Conservation (phyloP, 352 stramenopile species). For the Phytophthora sp. region DNA sequence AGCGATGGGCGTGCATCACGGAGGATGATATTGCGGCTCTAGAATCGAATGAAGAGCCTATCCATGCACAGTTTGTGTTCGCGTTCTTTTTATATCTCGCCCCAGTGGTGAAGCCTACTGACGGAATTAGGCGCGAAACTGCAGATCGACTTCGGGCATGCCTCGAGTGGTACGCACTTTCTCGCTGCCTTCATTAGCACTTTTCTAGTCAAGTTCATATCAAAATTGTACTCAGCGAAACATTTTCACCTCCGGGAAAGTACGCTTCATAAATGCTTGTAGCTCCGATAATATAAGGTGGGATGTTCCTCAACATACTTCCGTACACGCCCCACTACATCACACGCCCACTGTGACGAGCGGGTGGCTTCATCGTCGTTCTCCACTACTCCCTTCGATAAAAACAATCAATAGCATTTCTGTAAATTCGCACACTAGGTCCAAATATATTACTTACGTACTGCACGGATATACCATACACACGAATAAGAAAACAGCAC, state of each 20-base stretch:
- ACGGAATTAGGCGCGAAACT: slow-evolving; percentile 5
- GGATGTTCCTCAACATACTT: slow-evolving; percentile 5
- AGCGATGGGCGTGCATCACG: background rate
- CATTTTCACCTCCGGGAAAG: slow-evolving; percentile 6
- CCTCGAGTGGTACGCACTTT: slow-evolving; percentile 15
- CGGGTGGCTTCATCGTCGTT: background rate
- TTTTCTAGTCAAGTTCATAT: slow-evolving; percentile 21
- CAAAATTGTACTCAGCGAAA: slow-evolving; percentile 21
- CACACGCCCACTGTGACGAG: slow-evolving; percentile 5
- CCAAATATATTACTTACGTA: slow-evolving; percentile 20
- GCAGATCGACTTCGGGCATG: background rate
- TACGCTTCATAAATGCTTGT: slow-evolving; percentile 8
- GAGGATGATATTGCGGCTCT: background rate
- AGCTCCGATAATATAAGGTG: slow-evolving; percentile 21
- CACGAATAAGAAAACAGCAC: slow-evolving; percentile 12
- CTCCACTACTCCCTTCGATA: slow-evolving; percentile 3
- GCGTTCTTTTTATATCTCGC: slow-evolving; percentile 18
- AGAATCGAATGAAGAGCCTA: background rate
- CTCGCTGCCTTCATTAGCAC: slow-evolving; percentile 18
- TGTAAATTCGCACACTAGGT: slow-evolving; percentile 2
- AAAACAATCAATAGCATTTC: slow-evolving; percentile 9
- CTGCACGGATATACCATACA: slow-evolving; percentile 13
- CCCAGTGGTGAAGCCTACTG: background rate
- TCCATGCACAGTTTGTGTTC: slow-evolving; percentile 3
- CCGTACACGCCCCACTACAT: slow-evolving; percentile 1